These are phyloP conservation scores for Aspergillus nomiae DNA, from an alignment of 2,329 filamentous ascomycete genomes.

Conservation along the genomic window DNA sequence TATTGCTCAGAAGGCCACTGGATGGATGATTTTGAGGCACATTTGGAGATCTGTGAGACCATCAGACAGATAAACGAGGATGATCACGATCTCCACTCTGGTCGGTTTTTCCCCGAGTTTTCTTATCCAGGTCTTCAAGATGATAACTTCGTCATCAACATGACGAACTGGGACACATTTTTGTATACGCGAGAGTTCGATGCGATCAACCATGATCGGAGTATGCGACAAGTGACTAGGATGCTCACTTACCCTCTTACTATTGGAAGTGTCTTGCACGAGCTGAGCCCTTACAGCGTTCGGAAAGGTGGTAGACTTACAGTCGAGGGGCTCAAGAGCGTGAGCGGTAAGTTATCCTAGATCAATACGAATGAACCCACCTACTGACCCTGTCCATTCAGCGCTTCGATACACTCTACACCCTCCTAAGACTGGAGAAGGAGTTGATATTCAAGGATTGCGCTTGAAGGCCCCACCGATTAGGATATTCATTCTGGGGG, in stretches of 20 bases:
- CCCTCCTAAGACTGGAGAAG: conserved; percentile 77
- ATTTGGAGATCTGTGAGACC: conserved; percentile 89
- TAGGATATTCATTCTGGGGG: conserved; percentile 88
- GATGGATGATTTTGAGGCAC: conserved; percentile 92
- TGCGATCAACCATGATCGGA: conserved; percentile 86
- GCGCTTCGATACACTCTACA: conserved; percentile 93
- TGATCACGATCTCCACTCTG: conserved; percentile 90
- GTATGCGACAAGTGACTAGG: conserved; percentile 88
- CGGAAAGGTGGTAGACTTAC: conserved; percentile 75
- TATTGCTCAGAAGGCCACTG: conserved; percentile 95
- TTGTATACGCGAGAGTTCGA: conserved; percentile 89
- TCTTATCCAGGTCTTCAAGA: conserved; percentile 86
- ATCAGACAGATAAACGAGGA: conserved; percentile 95
- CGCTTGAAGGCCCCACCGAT: conserved; percentile 84
- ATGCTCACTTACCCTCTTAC: conserved; percentile 93
- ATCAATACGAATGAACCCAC: neutral
- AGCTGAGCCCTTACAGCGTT: conserved; percentile 88
- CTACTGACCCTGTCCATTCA: conserved; percentile 36
- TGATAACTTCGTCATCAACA: conserved; percentile 90
- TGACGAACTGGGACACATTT: conserved; percentile 98
- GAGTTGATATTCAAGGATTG: conserved; percentile 73
- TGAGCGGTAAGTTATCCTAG: conserved; percentile 69
- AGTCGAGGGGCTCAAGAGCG: conserved; percentile 85
- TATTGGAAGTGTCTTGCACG: conserved; percentile 86
- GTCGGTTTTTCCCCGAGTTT: conserved; percentile 90